Evolutionary conservation across 2,329 filamentous ascomycete species (phyloP), one percentile per base, ranked within the genome.

Genomic region (Colletotrichum endophyticum): DNA sequence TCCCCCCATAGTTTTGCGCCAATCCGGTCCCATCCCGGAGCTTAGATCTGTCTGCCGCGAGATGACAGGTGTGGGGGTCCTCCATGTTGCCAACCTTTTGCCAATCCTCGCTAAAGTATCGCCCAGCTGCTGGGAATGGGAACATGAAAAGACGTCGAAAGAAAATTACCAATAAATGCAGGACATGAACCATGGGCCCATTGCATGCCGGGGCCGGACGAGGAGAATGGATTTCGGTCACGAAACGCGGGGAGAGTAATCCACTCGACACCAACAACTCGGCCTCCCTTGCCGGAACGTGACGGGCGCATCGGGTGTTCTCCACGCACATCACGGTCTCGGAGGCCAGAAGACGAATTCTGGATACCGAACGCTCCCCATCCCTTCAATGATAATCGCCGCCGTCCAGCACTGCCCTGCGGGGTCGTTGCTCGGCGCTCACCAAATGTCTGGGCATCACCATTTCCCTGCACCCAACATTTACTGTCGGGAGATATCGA

Each of bases 11-110:
- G 34, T 61, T 76, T 66, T 73, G 66, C 71, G 66, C 74, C 71
- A 76, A 76, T 67, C 74, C 59, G 70, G 74, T 61, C 59, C 64
- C 71, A 66, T 70, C 59, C 36, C 74, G 74, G 74, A 76, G 64
- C 66, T 74, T 74, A 76, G 74, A 76, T 76, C 74, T 76, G 74
- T 74, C 70, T 74, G 71, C 74, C 74, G 74, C 66, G 22, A 73
- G 71, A 76, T 76, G 74, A 75, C 66, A 74, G 69, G 64, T 76
- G 74, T 76, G 74, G 74, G 73, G 74, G 66, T 64, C 22, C 59
- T 27, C 70, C 62, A 66, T 72, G 56, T 64, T 30, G 73, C 70
- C 63, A 69, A 62, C 64, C 57, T 44, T 76, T 28, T 30, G 39
- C 44, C 8, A 66, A 62, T 66, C 59, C 68, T 34, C 34, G 39